Conservation (phyloP, 306 rosid species). For the Pyrus pyrifolia region DNA sequence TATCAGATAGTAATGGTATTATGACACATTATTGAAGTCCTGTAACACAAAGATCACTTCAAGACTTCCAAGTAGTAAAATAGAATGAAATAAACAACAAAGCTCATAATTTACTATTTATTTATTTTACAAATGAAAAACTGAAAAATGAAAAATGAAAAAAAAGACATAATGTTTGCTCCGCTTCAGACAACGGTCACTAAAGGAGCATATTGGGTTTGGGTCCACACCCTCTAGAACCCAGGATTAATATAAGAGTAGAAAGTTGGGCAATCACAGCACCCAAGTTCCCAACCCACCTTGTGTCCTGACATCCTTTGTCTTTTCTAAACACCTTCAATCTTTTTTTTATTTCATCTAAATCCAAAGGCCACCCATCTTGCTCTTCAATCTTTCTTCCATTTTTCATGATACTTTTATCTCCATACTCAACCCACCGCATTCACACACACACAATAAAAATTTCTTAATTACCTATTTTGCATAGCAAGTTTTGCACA, state of each 20-base stretch:
- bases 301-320: conserved; percentile 38
- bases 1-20: too few species aligned
- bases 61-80: too few species aligned
- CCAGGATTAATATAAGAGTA: background rate
- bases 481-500: background rate
- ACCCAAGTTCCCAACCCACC: conserved; percentile 6
- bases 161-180: background rate
- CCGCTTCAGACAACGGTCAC: conserved; percentile 7
- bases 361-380: background rate
- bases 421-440: too few species aligned
- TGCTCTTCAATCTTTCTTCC: background rate
- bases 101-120: too few species aligned
- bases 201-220: conserved; percentile 6
- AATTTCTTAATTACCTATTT: background rate
- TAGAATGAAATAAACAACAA: too few species aligned
- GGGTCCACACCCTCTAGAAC: conserved; percentile 15
- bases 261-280: background rate
- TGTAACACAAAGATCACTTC: too few species aligned
- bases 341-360: background rate
- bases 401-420: background rate
- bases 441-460: background rate
- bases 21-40: too few species aligned
- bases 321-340: background rate
- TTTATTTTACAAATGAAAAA: too few species aligned
- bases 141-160: too few species aligned